Base-by-base conservation (phyloP, 176 grass and related monocot species). In the Eragrostis nindensis region DNA sequence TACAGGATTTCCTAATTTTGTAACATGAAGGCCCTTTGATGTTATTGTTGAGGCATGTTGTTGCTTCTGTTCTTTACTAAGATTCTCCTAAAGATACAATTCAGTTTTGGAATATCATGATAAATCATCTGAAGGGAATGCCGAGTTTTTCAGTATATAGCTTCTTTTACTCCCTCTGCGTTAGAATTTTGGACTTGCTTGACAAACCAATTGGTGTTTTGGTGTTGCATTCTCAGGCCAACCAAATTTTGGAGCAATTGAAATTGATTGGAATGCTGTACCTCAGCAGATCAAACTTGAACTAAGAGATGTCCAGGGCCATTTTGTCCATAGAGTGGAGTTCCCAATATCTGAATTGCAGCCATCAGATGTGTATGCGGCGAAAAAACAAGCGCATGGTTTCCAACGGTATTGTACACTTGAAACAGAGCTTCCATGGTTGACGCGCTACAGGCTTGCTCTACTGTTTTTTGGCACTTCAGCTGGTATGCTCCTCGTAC, bases 201-300 rank as follows among this genome's bases (percentile, higher is more conserved):
- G 2, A 16, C 85, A 18, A 32, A 40, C 54, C 19, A 19, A 48
- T 84, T 84, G 66, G 25, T 83, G 40, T 67, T 71, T 41, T 71
- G 21, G 50, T 75, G 41, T 82, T 63, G 66, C 36, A 62, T 36
- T 66, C 66, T 70, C 80, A 98, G 95, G 89, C 68, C 83, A 67
- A 70, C 95, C 92, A 78, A 98, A 98, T 82, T 98, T 98, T 75
- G 95, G 95, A 50, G 90, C 90, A 66, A 95, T 93, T 72, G 71
- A 95, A 74, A 88, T 98, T 74, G 48, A 95, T 87, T 98, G 95
- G 95, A 74, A 82, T 67, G 62, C 68, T 55, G 75, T 80, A 54
- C 84, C 90, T 62, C 81, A 61, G 9, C 82, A 15, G 74, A 77
- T 93, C 66, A 95, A 91, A 91, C 61, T 91, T 80, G 90, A 95